phyloP scores from a whole-genome alignment of 1,284 basidiomycete genomes.

The Puccinia novopanici region DNA sequence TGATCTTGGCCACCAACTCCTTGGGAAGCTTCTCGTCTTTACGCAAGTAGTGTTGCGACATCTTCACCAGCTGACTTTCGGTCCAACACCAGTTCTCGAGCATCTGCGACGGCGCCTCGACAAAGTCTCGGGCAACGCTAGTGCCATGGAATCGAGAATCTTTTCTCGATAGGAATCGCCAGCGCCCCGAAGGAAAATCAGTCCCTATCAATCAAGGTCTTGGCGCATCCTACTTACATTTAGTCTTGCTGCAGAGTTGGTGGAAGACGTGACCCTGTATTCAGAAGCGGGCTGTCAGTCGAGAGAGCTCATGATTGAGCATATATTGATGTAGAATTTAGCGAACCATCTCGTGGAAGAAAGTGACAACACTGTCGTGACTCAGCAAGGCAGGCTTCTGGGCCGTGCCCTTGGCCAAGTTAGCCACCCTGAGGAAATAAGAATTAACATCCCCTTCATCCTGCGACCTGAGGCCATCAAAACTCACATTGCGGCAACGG shows the following conservation, averaged over 20 bases:
- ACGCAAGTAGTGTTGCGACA: conserved; percentile 73
- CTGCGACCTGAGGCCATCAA: neutral
- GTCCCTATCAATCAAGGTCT: neutral
- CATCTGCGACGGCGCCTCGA: conserved; percentile 85
- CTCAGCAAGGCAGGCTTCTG: conserved; percentile 78
- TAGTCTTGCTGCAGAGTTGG: conserved; percentile 71
- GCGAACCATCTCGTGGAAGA: conserved; percentile 62
- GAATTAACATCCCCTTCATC: neutral
- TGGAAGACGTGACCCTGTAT: conserved; percentile 80
- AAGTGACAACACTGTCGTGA: conserved; percentile 67
- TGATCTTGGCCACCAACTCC: conserved; percentile 75
- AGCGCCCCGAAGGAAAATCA: neutral
- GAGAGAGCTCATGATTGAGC: neutral
- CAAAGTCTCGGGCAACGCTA: conserved; percentile 75
- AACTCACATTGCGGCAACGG: conserved; percentile 69
- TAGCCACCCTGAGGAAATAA: conserved; percentile 65
- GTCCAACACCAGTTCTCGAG: conserved; percentile 89
- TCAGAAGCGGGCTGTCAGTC: too few relatives aligned
- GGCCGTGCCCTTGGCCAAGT: conserved; percentile 77
- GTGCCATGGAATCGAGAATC: conserved; percentile 55
- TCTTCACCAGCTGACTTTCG: conserved; percentile 70
- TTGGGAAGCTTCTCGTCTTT: conserved; percentile 71
- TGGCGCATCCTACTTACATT: conserved; percentile 62
- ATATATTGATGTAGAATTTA: conserved; percentile 60
- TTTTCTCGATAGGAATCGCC: conserved; percentile 67